These are phyloP conservation scores for Omphalea diandra DNA, from an alignment of 441 rosid genomes.

Conservation along the genomic window DNA sequence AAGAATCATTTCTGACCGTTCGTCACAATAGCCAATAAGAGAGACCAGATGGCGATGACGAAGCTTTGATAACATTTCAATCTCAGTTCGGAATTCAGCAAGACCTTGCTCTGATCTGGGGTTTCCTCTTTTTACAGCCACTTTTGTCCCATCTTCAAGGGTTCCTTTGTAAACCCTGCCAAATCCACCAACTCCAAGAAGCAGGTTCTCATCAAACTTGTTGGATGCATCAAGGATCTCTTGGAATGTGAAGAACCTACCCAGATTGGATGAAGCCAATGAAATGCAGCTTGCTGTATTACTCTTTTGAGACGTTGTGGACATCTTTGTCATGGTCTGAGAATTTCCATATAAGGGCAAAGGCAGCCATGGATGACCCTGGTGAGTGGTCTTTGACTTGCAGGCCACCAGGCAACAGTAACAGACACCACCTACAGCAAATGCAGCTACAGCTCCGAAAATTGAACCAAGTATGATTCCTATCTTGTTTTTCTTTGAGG, in stretches of 20 bases:
- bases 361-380: conserved; percentile 77
- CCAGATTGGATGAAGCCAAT: conserved; percentile 64
- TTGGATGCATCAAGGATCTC: conserved; percentile 91
- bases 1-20: no score
- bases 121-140: no score
- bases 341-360: conserved; percentile 89
- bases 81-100: no score
- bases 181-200: conserved; percentile 96
- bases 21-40: no score
- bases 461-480: conserved; percentile 53
- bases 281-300: conserved; percentile 81
- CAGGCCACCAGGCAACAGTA: conserved; percentile 49
- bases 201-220: conserved; percentile 74
- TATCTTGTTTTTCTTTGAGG: conserved; percentile 36
- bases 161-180: conserved; percentile 96
- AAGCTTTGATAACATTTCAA: no score
- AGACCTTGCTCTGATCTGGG: no score
- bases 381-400: conserved; percentile 49
- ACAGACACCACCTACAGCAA: conserved; percentile 50
- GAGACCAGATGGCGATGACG: no score
- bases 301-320: conserved; percentile 82
- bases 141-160: no score
- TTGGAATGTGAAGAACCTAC: conserved; percentile 75
- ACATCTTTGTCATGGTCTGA: conserved; percentile 68
- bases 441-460: conserved; percentile 39